Conservation (phyloP, 2,329 filamentous ascomycete genomes). For the Phaeoacremonium minimum region DNA sequence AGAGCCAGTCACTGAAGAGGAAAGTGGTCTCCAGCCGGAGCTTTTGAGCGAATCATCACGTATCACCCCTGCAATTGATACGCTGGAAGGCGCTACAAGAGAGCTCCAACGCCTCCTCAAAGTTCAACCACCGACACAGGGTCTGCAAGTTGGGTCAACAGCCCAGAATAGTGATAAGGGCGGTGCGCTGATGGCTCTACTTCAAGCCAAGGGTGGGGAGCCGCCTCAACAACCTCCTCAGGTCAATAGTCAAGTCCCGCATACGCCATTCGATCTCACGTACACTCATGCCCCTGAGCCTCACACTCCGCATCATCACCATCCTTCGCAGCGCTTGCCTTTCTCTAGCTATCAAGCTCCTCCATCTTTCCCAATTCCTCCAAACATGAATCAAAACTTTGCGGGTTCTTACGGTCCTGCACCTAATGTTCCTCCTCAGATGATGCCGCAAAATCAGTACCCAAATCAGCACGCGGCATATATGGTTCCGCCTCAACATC, state of each 20-base stretch:
- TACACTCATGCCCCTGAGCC: slow-evolving; percentile 46
- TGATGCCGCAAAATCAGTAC: slow-evolving; percentile 1
- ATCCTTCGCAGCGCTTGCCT: slow-evolving; percentile 41
- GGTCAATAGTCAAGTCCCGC: slow-evolving; percentile 23
- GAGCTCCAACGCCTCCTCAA: slow-evolving; percentile 53
- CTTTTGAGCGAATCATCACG: slow-evolving; percentile 20
- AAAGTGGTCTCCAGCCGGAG: slow-evolving; percentile 39
- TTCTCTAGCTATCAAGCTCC: slow-evolving; percentile 40
- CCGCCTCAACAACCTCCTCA: slow-evolving; percentile 9
- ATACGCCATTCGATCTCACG: slow-evolving; percentile 52
- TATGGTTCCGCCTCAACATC: slow-evolving; percentile 10
- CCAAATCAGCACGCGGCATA: slow-evolving; percentile 11
- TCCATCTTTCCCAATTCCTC: slow-evolving; percentile 42
- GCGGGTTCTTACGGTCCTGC: slow-evolving; percentile 15
- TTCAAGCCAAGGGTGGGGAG: slow-evolving; percentile 34
- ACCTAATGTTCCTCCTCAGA: slow-evolving; percentile 7
- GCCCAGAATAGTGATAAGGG: slow-evolving; percentile 35
- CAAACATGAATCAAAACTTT: slow-evolving; percentile 14
- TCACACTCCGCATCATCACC: slow-evolving; percentile 53
- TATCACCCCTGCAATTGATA: slow-evolving; percentile 35
- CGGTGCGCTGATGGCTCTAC: slow-evolving; percentile 47
- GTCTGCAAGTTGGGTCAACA: slow-evolving; percentile 28
- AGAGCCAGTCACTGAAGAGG: slow-evolving; percentile 60
- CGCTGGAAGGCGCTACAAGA: slow-evolving; percentile 43
- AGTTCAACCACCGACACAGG: slow-evolving; percentile 48